These are phyloP conservation scores for Solanum boliviense DNA, from an alignment of 257 asterid genomes.

Conservation along the genomic window DNA sequence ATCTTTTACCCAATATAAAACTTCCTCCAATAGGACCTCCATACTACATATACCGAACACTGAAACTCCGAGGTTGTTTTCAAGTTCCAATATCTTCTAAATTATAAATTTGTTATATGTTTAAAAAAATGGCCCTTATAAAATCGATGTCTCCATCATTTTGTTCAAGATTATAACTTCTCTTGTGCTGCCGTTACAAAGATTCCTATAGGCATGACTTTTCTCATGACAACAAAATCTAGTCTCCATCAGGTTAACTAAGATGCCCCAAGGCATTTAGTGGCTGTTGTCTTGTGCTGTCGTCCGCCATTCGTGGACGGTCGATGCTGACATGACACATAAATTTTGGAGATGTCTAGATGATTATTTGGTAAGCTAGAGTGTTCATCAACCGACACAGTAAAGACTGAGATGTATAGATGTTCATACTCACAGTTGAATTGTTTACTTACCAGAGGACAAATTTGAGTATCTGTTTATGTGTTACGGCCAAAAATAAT, in stretches of 20 bases:
- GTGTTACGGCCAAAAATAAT: not conserved
- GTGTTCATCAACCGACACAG: not conserved
- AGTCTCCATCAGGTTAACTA: not conserved
- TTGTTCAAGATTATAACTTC: not conserved
- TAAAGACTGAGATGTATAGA: not conserved
- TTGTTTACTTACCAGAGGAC: not conserved
- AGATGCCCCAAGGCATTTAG: not conserved
- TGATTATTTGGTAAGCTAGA: not conserved
- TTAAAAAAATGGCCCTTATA: not conserved
- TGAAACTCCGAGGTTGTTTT: too few species aligned
- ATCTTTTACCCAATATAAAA: too few species aligned
- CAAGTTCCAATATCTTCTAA: not conserved
- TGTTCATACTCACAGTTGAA: not conserved
- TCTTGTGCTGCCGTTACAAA: not conserved
- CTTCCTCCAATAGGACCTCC: too few species aligned
- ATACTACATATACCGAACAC: too few species aligned
- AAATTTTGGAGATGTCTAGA: not conserved
- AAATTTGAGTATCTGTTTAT: not conserved
- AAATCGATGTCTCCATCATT: not conserved
- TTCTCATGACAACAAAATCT: not conserved
- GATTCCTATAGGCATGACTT: not conserved
- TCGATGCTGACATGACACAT: fast-evolving
- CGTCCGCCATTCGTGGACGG: not conserved
- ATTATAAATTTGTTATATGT: not conserved
- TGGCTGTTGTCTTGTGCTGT: not conserved